Conservation (phyloP, 2,329 filamentous ascomycete species). For the Ascochyta koolunga region DNA sequence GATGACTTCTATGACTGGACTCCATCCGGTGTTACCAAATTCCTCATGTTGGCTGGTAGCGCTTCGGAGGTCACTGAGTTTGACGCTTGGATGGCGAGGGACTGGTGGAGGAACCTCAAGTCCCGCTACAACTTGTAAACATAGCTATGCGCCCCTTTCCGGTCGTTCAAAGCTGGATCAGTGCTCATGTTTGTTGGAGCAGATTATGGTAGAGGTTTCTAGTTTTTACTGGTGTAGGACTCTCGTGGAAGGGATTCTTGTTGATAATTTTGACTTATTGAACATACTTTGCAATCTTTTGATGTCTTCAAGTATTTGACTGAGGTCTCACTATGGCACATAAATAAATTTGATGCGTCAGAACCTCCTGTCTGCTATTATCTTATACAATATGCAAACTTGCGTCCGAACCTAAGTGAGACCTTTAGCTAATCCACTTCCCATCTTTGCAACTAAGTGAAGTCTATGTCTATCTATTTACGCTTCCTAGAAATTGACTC, state of each 20-base stretch:
- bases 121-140: conserved; percentile 24
- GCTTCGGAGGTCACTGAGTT: conserved; percentile 55
- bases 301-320: too few relatives aligned
- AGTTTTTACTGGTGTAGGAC: background rate
- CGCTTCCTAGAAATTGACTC: too few relatives aligned
- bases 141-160: background rate
- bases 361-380: too few relatives aligned
- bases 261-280: background rate
- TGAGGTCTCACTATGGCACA: too few relatives aligned
- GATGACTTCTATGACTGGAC: conserved; percentile 56
- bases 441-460: too few relatives aligned
- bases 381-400: too few relatives aligned
- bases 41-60: conserved; percentile 56
- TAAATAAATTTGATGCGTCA: too few relatives aligned
- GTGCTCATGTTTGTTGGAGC: background rate
- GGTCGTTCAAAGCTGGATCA: background rate
- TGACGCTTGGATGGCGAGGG: conserved; percentile 57
- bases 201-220: background rate
- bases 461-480: too few relatives aligned
- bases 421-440: too few relatives aligned
- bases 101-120: conserved; percentile 54
- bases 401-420: too few relatives aligned
- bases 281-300: background rate
- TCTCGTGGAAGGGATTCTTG: background rate
- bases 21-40: conserved; percentile 50